These are phyloP conservation scores for Actinomucor elegans DNA, from an alignment of 371 early-diverging fungal genomes.

Conservation along the genomic window DNA sequence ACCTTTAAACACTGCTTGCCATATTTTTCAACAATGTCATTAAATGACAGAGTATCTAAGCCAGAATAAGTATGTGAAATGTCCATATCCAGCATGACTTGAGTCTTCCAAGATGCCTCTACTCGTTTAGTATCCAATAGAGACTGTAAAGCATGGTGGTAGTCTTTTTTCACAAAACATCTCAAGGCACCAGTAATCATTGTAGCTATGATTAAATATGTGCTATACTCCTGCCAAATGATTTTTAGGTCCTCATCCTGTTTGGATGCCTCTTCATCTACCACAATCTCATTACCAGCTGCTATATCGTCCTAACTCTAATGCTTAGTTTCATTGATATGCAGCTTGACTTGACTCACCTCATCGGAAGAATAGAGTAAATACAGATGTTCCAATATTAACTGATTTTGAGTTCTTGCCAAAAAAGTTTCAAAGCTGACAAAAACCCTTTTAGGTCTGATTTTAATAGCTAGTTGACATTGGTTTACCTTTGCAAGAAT, in stretches of 20 bases:
- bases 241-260: conserved; percentile 9
- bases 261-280: conserved; percentile 14
- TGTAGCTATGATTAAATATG: conserved; percentile 13
- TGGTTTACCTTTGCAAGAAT: conserved; percentile 24
- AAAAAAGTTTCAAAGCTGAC: conserved; percentile 23
- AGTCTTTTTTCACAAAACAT: conserved; percentile 17
- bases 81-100: conserved; percentile 24
- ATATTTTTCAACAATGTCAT: conserved; percentile 8
- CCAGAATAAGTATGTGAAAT: conserved; percentile 13
- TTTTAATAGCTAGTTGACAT: not conserved
- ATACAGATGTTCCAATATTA: conserved; percentile 22
- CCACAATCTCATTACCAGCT: not conserved
- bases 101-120: conserved; percentile 37
- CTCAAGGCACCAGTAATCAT: conserved; percentile 17
- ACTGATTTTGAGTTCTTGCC: conserved; percentile 22
- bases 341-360: not conserved
- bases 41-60: conserved; percentile 25
- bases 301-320: not conserved
- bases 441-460: not conserved
- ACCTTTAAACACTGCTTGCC: conserved; percentile 38
- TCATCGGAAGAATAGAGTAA: conserved; percentile 22
- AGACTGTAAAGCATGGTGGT: conserved; percentile 15
- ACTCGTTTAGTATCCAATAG: conserved; percentile 27
- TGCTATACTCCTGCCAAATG: conserved; percentile 28
- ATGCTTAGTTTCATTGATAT: not conserved